Base-by-base conservation (phyloP, 1,284 basidiomycete genomes). In the Fistulina hepatica region DNA sequence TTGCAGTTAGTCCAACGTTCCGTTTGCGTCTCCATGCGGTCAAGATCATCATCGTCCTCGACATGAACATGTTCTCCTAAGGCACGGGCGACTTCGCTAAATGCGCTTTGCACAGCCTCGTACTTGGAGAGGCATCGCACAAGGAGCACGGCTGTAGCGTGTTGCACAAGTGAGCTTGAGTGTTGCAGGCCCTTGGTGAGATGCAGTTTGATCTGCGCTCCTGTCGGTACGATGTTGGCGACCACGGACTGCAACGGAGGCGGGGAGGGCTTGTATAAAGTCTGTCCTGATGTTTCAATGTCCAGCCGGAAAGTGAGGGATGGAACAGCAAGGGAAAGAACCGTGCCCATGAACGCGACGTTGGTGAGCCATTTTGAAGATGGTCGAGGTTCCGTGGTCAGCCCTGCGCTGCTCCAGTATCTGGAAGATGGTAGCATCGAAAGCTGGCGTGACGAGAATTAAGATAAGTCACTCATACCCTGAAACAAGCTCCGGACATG, bases 291-390 rank as follows among this genome's bases (percentile, higher is more conserved):
- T n/a, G n/a, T n/a, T 9, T 31, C 28, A 9, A 8, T 19, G 10
- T 16, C 11, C 10, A 31, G 28, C 15, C 19, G 19, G 58, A 92
- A 88, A 0, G 71, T 76, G 1, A 61, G 55, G 7, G 64, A 50
- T 0, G 90, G 91, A 1, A 90, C 60, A 0, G 82, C 75, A 0
- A 91, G 68, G 0, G 81, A 81, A 33, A 94, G 68, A 22, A 92
- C 71, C 3, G 72, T 65, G 0, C 81, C 83, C 27, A 90, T 71
- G 52, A 91, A 85, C 3, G 86, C 70, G 42, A 93, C 76, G 38
- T 90, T 92, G 2, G 81, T 76, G 21, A 95, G 76, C 91, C 91
- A 97, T 50, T 81, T 79, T 0, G 86, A 85, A 5, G 84, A 84
- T 1, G 92, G 70, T 1, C 86, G 74, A 1, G 92, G 90, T 46